Conservation (phyloP, 2,329 filamentous ascomycete genomes). For the Botrytis fabae region DNA sequence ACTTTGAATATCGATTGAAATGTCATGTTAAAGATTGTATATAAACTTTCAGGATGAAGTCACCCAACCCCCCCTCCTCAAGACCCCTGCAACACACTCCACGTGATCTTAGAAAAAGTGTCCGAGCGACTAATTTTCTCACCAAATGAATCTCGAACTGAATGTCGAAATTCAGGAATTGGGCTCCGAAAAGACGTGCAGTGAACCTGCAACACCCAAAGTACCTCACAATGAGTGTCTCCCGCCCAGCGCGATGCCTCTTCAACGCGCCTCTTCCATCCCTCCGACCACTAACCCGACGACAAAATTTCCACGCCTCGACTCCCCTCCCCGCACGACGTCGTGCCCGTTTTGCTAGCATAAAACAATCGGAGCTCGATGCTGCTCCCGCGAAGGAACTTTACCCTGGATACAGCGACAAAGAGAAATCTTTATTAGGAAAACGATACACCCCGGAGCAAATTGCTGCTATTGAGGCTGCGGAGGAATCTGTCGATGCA, state of each 20-base stretch:
- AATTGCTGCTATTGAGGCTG: conserved; percentile 76
- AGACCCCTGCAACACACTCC: not conserved
- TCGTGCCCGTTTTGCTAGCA: conserved; percentile 44
- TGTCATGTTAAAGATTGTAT: not conserved
- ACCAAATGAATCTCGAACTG: conserved; percentile 8
- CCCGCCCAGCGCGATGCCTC: conserved; percentile 51
- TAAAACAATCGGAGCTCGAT: conserved; percentile 42
- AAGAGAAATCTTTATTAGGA: conserved; percentile 62
- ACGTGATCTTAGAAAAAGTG: conserved; percentile 11
- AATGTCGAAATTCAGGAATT: conserved; percentile 23
- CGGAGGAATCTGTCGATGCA: conserved; percentile 72
- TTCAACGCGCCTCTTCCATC: conserved; percentile 48
- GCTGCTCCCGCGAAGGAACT: conserved; percentile 43
- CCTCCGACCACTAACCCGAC: conserved; percentile 45
- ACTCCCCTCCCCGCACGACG: conserved; percentile 42
- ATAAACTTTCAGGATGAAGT: not conserved
- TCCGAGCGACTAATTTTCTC: conserved; percentile 24
- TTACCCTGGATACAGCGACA: conserved; percentile 65
- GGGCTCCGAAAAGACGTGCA: conserved; percentile 33
- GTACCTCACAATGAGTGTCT: conserved; percentile 47
- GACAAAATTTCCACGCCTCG: conserved; percentile 51
- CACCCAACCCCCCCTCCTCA: not conserved
- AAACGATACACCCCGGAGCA: conserved; percentile 78
- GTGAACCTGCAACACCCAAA: conserved; percentile 26
- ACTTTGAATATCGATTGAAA: not conserved